Base-by-base conservation (phyloP, 2,329 filamentous ascomycete species). In the Alternaria gaisen region DNA sequence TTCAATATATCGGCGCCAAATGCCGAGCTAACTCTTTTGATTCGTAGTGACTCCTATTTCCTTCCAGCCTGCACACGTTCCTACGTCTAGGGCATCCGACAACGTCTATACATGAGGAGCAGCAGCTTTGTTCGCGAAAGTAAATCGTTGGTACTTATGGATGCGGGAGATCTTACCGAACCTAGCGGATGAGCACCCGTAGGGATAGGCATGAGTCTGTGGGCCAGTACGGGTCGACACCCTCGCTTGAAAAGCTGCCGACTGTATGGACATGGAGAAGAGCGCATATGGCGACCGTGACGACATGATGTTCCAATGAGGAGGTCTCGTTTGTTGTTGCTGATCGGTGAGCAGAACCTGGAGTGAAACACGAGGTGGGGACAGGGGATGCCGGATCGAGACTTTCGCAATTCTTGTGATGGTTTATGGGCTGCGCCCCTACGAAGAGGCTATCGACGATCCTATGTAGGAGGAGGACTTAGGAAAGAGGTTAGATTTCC, bases 311-410 rank as follows among this genome's bases (percentile, higher is more conserved):
- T 38, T 60, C 53, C 32, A 40, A 38, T 50, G 48, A 32, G 28
- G 53, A 47, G 30, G 32, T 43, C 38, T 64, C 22, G 42, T 53
- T 34, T 26, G 34, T 42, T 43, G 30, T 14, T 41, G 30, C 56
- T 63, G 56, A 65, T 65, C 63, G 63, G 63, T 65, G 56, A 63
- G 56, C 60, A 36, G 38, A 52, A 58, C 41, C 53, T 50, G 30
- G 46, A 50, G 41, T 53, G 50, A 55, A 52, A 57, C 60, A 42
- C 42, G 34, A 47, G 54, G 26, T 51, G 34, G 38, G 53, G 51
- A 34, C 53, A 51, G 44, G 44, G 57, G 57, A 22, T 56, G 24
- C 24, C 40, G 30, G 18, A 51, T 51, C 38, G 40, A 38, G 42
- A 18, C 30, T 24, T 26, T 46, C 11, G 42, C 41, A 47, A 46